Evolutionary conservation across 139 green algal genomes (phyloP).

Genomic region (Tetradesmus lagerheimii): DNA sequence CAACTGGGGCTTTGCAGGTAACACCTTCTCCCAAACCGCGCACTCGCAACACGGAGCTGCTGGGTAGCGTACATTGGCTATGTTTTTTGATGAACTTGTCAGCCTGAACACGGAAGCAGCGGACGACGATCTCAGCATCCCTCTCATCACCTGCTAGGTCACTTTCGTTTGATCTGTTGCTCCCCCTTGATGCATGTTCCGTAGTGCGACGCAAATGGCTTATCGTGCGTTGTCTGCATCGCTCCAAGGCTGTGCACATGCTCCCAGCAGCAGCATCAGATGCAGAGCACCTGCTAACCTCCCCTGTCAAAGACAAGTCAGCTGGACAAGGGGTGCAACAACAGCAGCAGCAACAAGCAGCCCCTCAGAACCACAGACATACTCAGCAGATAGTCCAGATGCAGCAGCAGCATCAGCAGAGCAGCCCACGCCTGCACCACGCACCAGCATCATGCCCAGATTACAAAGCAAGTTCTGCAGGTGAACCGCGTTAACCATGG

Average conservation of each 20-base stretch:
- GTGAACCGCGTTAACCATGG: conserved; percentile 43
- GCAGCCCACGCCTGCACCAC: background rate
- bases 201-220: background rate
- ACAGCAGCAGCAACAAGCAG: background rate
- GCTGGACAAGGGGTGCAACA: background rate
- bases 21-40: background rate
- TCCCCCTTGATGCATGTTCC: background rate
- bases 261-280: background rate
- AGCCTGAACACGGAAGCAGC: background rate
- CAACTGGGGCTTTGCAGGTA: background rate
- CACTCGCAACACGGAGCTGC: no score
- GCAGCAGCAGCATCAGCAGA: conserved; percentile 13
- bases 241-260: background rate
- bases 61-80: no score
- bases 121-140: background rate
- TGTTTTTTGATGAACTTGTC: no score
- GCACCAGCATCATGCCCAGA: background rate
- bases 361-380: background rate
- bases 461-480: conserved; percentile 48
- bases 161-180: background rate
- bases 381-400: background rate
- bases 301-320: background rate
- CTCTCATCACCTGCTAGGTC: background rate
- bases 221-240: background rate
- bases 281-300: background rate